Evolutionary conservation across 805 yeast genomes (phyloP).

Genomic region (Barnettozyma populi): DNA sequence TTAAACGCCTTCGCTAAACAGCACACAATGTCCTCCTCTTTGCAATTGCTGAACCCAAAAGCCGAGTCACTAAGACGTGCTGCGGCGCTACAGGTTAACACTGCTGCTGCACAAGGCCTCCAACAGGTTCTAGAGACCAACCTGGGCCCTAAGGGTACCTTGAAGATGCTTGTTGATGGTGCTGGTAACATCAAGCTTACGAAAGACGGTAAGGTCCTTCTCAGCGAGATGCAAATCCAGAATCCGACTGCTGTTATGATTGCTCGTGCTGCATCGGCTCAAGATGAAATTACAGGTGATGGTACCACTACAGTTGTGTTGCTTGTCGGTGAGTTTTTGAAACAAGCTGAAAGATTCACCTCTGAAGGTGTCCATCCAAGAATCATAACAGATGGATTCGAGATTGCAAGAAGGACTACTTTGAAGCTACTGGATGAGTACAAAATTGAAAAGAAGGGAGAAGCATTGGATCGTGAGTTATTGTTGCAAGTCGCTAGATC

Average conservation of each 20-base stretch:
- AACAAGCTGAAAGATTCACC: slow-evolving; percentile 89
- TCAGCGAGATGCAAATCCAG: slow-evolving; percentile 95
- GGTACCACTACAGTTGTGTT: slow-evolving; percentile 96
- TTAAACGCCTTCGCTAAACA: neutral
- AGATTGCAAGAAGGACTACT: slow-evolving; percentile 73
- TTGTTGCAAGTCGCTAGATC: slow-evolving; percentile 88
- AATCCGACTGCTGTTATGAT: slow-evolving; percentile 86
- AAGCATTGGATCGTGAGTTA: slow-evolving; percentile 73
- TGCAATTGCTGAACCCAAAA: slow-evolving; percentile 91
- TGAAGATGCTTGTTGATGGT: slow-evolving; percentile 95
- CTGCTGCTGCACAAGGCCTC: slow-evolving; percentile 93
- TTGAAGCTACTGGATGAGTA: slow-evolving; percentile 64
- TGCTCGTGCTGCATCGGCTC: slow-evolving; percentile 97
- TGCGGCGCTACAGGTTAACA: slow-evolving; percentile 93
- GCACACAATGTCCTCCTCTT: slow-evolving; percentile 47
- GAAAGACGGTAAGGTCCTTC: slow-evolving; percentile 91
- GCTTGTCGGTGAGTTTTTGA: slow-evolving; percentile 88
- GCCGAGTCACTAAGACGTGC: slow-evolving; percentile 95
- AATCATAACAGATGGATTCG: slow-evolving; percentile 92
- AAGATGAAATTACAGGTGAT: slow-evolving; percentile 98
- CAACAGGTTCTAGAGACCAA: slow-evolving; percentile 90
- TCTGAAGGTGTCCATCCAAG: slow-evolving; percentile 96
- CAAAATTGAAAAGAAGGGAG: slow-evolving; percentile 36
- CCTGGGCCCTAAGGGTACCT: slow-evolving; percentile 94
- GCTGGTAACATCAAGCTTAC: slow-evolving; percentile 93